phyloP scores from a whole-genome alignment of 2,329 filamentous ascomycete species.

The Paracorniculantispora psalliotae region DNA sequence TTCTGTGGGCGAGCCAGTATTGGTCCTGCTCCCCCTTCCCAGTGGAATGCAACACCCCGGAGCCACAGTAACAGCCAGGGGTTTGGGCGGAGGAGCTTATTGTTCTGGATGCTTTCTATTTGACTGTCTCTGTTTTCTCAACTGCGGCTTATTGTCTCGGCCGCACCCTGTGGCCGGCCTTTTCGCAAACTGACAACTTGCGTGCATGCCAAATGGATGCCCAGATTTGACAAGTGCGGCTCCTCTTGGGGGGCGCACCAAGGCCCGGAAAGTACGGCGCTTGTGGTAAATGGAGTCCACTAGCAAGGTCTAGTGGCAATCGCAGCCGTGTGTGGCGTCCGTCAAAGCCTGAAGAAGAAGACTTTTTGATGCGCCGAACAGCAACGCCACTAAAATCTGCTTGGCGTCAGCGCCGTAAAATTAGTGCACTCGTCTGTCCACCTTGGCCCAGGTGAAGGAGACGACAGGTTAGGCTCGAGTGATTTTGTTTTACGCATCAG shows the following conservation, averaged over 20 bases:
- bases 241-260: background rate
- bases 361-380: background rate
- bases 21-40: background rate
- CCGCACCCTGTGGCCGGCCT: background rate
- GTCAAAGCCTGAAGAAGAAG: background rate
- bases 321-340: conserved; percentile 8
- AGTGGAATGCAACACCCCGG: background rate
- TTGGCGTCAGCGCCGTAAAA: conserved; percentile 8
- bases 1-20: too few relatives aligned
- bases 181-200: background rate
- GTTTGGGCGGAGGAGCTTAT: too few relatives aligned
- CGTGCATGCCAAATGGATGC: background rate
- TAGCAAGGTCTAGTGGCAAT: conserved; percentile 8
- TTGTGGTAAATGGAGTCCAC: background rate
- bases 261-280: background rate
- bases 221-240: background rate
- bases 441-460: background rate
- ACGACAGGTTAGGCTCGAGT: background rate
- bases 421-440: background rate
- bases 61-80: background rate
- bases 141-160: background rate
- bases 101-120: too few relatives aligned
- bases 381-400: background rate
- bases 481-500: background rate
- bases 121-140: background rate